Conservation (phyloP, 768 basidiomycete species). For the Scleroderma bovista region DNA sequence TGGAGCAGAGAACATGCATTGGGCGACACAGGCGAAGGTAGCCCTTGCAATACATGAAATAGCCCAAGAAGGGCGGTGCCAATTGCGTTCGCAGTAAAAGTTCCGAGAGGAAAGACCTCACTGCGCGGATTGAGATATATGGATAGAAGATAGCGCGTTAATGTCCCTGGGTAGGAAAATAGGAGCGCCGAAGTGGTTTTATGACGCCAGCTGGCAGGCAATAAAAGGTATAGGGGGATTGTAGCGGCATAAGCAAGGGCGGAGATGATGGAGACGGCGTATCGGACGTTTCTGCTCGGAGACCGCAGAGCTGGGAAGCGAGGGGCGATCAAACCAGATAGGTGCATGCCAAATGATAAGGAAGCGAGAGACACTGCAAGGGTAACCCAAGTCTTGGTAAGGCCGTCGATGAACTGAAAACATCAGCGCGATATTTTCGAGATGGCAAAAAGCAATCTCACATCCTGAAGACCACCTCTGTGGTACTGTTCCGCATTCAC, state of each 20-base stretch:
- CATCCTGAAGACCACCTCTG: constrained; percentile 67
- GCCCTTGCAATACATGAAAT: constrained; percentile 65
- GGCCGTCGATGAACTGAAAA: constrained; percentile 77
- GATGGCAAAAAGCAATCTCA: constrained; percentile 33
- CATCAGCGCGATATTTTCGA: constrained; percentile 5
- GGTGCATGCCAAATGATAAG: constrained; percentile 64
- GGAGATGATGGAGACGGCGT: constrained; percentile 47
- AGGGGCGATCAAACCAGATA: constrained; percentile 42
- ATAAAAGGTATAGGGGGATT: constrained; percentile 72
- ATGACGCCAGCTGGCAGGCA: constrained; percentile 64
- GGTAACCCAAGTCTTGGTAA: constrained; percentile 77
- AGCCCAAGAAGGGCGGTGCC: constrained; percentile 82
- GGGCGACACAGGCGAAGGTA: constrained; percentile 33
- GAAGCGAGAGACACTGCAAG: constrained; percentile 72
- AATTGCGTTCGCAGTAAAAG: constrained; percentile 65
- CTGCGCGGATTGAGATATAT: constrained; percentile 60
- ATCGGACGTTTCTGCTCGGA: constrained; percentile 42
- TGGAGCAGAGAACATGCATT: constrained; percentile 69
- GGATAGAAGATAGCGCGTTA: constrained; percentile 78
- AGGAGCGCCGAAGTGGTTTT: constrained; percentile 82
- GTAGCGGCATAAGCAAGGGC: constrained; percentile 68
- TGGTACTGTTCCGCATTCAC: constrained; percentile 53
- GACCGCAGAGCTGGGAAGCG: constrained; percentile 37
- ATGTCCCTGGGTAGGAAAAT: constrained; percentile 84
- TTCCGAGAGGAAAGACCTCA: constrained; percentile 68